Evolutionary conservation across 2,329 filamentous ascomycete genomes (phyloP), one percentile per base, ranked within the genome.

Genomic region (Monilinia fructicola): DNA sequence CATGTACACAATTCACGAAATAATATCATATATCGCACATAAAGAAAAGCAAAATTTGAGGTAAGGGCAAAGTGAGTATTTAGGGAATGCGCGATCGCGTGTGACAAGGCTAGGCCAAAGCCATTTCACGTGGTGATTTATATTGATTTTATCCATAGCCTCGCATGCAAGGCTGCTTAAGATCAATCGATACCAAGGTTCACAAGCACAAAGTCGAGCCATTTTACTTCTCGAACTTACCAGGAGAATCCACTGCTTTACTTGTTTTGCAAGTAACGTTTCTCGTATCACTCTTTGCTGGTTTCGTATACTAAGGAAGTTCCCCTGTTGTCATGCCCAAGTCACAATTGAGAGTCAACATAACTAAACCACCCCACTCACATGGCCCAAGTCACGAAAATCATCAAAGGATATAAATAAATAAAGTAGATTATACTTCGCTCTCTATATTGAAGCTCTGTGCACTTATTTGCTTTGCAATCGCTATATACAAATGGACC

Each of bases 401-500:
- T 48, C 21, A 48, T 59, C 28, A 60, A 38, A 7, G 31, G 16
- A 65, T 38, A 28, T 26, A 16, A 35, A 48, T 35, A 14, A 58
- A 26, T 42, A 38, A 18, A 21, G 52, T 48, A 48, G 63, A 59
- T 23, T 48, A 59, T 58, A 59, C 53, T 48, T 65, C 54, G 28
- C 31, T 38, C 40, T 65, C 54, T 65, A 59, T 52, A 62, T 65
- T 67, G 53, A 58, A 68, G 54, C 48, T 67, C 66, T 66, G 66
- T 72, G 69, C 69, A 67, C 70, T 71, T 72, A 70, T 69, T 48
- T 70, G 48, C 38, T 44, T 52, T 52, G 50, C 52, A 52, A 64
- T 48, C 59, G 66, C 50, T 73, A 72, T 73, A 72, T 73, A 73
- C 71, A 73, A 71, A 72, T 67, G 65, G 65, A 68, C 58, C 64